Conservation (phyloP, 768 basidiomycete species). For the Lentinula guzmanii region DNA sequence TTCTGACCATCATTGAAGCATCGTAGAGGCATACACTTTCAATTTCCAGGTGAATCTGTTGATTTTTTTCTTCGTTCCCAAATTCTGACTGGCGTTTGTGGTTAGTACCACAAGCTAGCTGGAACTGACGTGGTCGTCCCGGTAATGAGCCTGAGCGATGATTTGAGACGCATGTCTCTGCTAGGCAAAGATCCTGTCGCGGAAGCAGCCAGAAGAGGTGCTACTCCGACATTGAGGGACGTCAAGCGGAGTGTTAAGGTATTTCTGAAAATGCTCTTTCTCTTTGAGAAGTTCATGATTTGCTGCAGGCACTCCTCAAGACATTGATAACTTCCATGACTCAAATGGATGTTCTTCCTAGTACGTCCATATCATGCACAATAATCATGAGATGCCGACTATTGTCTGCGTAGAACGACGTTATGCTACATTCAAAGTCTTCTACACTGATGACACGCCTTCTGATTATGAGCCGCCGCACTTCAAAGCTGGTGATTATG, state of each 20-base stretch:
- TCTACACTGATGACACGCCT: slow-evolving; percentile 77
- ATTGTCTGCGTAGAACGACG: slow-evolving; percentile 50
- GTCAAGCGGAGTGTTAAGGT: slow-evolving; percentile 83
- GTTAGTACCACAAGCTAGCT: slow-evolving; percentile 62
- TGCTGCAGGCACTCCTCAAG: slow-evolving; percentile 60
- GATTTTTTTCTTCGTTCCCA: background rate
- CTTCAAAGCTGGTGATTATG: slow-evolving; percentile 65
- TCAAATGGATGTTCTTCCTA: slow-evolving; percentile 74
- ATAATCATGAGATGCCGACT: background rate
- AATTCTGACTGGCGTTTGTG: background rate
- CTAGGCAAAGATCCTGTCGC: slow-evolving; percentile 50
- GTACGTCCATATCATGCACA: slow-evolving; percentile 32
- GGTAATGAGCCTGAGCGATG: slow-evolving; percentile 67
- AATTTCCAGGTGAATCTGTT: slow-evolving; percentile 58
- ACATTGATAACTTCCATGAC: slow-evolving; percentile 73
- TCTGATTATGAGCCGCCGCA: slow-evolving; percentile 80
- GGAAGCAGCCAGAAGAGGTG: slow-evolving; percentile 53
- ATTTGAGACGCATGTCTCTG: slow-evolving; percentile 45
- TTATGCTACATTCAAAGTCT: slow-evolving; percentile 85
- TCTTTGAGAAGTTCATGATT: background rate
- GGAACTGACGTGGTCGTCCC: slow-evolving; percentile 59
- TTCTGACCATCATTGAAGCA: slow-evolving; percentile 35
- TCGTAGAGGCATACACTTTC: slow-evolving; percentile 86
- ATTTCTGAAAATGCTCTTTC: background rate
- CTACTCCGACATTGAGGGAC: slow-evolving; percentile 67